Percentiles rank a stretch among this genome's conserved stretches.
Evolutionary conservation across 805 yeast species (phyloP).

Genomic region (Kodamaea hsintzibuensis): DNA sequence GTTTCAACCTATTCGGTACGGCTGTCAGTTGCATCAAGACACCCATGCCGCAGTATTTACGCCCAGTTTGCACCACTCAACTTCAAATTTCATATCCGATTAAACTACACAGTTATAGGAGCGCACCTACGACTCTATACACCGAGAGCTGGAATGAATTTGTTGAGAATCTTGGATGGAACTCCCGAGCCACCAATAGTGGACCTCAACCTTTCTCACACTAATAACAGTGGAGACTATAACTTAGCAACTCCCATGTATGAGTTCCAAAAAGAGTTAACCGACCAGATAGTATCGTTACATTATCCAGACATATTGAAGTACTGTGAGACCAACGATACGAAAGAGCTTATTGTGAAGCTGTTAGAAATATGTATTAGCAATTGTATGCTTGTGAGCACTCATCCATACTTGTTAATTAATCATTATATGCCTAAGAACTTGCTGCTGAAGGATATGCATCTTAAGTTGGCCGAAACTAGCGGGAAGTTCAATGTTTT

Average conservation of each 20-base stretch:
- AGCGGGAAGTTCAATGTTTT: conserved; percentile 83
- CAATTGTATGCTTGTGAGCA: conserved; percentile 77
- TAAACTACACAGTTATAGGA: background rate
- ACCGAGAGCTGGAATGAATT: conserved; percentile 53
- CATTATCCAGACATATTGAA: conserved; percentile 90
- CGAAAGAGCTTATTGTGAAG: conserved; percentile 59
- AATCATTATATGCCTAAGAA: conserved; percentile 85
- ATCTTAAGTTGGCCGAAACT: conserved; percentile 68
- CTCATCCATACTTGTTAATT: conserved; percentile 86
- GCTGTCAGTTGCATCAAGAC: background rate
- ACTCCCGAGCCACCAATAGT: conserved; percentile 83
- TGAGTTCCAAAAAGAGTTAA: conserved; percentile 82
- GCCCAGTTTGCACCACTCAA: background rate
- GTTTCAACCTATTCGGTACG: background rate
- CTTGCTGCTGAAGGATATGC: conserved; percentile 67
- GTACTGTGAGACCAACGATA: conserved; percentile 67
- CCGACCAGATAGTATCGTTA: conserved; percentile 86
- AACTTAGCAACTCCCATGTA: conserved; percentile 80
- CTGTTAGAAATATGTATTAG: conserved; percentile 72
- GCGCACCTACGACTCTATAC: background rate
- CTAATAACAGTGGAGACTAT: conserved; percentile 60
- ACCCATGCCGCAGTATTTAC: background rate
- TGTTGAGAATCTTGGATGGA: conserved; percentile 72
- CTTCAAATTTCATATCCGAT: background rate
- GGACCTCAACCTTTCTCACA: conserved; percentile 49